Evolutionary conservation across 768 basidiomycete species (phyloP), one percentile per base, ranked within the genome.

Genomic region (Russula sp.): DNA sequence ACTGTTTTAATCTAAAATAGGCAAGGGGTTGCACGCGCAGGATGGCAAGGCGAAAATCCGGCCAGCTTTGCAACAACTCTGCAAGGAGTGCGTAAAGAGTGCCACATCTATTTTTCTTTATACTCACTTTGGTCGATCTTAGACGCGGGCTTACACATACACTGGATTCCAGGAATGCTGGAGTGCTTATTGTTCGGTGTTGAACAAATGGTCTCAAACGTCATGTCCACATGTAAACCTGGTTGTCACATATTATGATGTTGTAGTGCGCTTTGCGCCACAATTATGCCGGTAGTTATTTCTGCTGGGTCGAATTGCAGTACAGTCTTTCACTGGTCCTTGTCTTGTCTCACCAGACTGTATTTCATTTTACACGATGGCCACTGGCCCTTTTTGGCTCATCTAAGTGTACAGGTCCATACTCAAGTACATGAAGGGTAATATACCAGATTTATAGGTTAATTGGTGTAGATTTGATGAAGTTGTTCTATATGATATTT

Each of bases 131-230:
- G 39, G 45, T 48, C 35, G 16, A 53, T 16, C 13, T 10, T 32
- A 63, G 61, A 41, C 57, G 39, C 11, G 20, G 46, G 7, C 11
- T 59, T 14, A n/a, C 2, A 16, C n/a, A 58, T 43, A 35, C 13
- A 10, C 46, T 35, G 51, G 32, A 58, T 59, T 46, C 57, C 29
- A 49, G 8, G 39, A 63, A 63, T 43, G 18, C 34, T 16, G 61
- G 61, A 20, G 52, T 59, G 34, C 46, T 63, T 25, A 20, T 63
- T 25, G 61, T 63, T 48, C 57, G n/a, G 4, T 35, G 54, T 45
- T 43, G 54, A 56, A 5, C 41, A 18, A 29, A n/a, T 5, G 32
- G 8, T 16, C 22, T 13, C n/a, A 18, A 5, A 16, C 16, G 38
- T 53, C 16, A 4, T 22, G 38, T 42, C 13, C 42, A 22, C 10